Evolutionary conservation across 805 yeast species (phyloP).

Genomic region (Candida xiaguanensis): DNA sequence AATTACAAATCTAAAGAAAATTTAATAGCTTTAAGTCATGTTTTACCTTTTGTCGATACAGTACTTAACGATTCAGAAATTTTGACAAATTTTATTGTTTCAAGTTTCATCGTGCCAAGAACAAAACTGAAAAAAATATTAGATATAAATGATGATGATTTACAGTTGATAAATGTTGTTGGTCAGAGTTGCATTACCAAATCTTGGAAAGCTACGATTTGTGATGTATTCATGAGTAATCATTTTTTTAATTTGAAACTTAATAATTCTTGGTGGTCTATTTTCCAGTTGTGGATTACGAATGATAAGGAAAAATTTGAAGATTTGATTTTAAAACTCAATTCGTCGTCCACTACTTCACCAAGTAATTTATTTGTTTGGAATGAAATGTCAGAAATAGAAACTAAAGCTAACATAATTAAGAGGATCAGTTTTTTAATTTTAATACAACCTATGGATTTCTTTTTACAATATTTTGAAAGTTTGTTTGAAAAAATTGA

Average conservation of each 20-base stretch:
- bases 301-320: conserved; percentile 57
- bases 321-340: conserved; percentile 31
- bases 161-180: conserved; percentile 42
- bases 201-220: conserved; percentile 62
- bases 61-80: conserved; percentile 61
- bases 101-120: conserved; percentile 51
- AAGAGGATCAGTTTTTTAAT: conserved; percentile 63
- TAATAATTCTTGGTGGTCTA: conserved; percentile 47
- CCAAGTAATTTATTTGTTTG: conserved; percentile 66
- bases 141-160: conserved; percentile 36
- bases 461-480: conserved; percentile 48
- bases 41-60: conserved; percentile 35
- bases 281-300: conserved; percentile 61
- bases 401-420: conserved; percentile 48
- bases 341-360: conserved; percentile 38
- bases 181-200: conserved; percentile 36
- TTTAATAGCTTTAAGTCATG: conserved; percentile 27
- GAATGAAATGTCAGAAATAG: conserved; percentile 62
- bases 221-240: conserved; percentile 62
- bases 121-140: conserved; percentile 41
- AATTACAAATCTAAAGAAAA: conserved; percentile 40
- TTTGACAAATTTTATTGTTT: conserved; percentile 49
- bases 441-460: conserved; percentile 59
- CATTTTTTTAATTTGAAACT: conserved; percentile 45
- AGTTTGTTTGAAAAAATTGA: conserved; percentile 38